These are phyloP conservation scores for Psidium friedrichsthalianum DNA, from an alignment of 345 rosid species.

Conservation along the genomic window DNA sequence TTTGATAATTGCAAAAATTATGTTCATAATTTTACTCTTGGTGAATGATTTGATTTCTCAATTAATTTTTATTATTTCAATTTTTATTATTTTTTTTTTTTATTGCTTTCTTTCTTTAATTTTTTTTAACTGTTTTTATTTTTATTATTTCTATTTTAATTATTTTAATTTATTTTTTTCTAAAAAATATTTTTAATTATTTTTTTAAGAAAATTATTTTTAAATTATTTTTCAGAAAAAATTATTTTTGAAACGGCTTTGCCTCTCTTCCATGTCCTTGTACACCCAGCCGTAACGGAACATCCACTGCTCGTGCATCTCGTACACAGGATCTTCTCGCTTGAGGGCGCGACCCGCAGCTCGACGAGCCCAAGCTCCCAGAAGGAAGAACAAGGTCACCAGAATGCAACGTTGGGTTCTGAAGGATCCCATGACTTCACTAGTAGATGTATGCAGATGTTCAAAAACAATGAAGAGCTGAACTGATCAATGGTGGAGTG, in stretches of 20 bases:
- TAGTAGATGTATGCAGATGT: background rate
- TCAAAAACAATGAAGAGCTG: background rate
- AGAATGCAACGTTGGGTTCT: background rate
- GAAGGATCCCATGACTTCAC: background rate
- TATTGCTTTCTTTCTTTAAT: too few species aligned
- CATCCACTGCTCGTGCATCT: conserved; percentile 27
- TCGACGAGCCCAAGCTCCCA: conserved; percentile 3
- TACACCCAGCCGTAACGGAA: conserved; percentile 15
- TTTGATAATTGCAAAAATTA: too few species aligned
- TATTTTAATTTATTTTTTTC: too few species aligned
- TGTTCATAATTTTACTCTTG: too few species aligned
- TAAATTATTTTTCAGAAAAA: too few species aligned
- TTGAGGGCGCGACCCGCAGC: conserved; percentile 7
- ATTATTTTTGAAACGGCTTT: conserved; percentile 20
- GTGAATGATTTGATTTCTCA: too few species aligned
- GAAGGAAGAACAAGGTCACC: conserved; percentile 5
- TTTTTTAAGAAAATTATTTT: too few species aligned
- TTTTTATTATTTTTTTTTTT: too few species aligned
- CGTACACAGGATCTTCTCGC: background rate
- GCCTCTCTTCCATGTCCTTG: conserved; percentile 13
- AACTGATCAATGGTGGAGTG: background rate
- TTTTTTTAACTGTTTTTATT: too few species aligned
- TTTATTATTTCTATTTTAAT: too few species aligned
- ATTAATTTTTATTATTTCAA: too few species aligned
- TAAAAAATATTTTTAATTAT: too few species aligned